A percentile compares a stretch with the other conserved stretches of the same genome.
These are phyloP conservation scores for Aspergillaceae sp. DNA, from an alignment of 2,329 filamentous ascomycete species.

Conservation along the genomic window DNA sequence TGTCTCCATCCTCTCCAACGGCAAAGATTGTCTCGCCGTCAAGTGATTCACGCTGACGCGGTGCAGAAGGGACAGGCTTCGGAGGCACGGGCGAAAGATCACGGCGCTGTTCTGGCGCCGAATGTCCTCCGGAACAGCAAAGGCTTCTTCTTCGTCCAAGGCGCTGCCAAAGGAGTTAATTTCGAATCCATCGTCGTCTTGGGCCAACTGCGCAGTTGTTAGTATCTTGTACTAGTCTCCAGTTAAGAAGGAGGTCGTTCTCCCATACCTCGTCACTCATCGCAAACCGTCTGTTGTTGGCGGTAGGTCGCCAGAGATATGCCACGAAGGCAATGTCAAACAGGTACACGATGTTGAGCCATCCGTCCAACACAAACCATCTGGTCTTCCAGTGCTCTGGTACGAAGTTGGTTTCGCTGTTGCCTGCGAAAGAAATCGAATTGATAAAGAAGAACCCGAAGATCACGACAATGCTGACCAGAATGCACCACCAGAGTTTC, in stretches of 20 bases:
- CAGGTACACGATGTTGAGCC: conserved; percentile 94
- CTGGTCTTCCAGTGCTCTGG: conserved; percentile 94
- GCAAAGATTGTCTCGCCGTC: conserved; percentile 96
- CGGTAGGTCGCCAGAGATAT: conserved; percentile 92
- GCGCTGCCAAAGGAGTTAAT: conserved; percentile 82
- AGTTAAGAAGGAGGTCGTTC: not conserved
- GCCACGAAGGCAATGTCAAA: conserved; percentile 87
- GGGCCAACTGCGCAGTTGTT: conserved; percentile 57
- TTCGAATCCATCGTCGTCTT: conserved; percentile 97
- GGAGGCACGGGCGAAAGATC: conserved; percentile 37
- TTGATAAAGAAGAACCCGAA: conserved; percentile 99
- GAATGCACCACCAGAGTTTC: conserved; percentile 96
- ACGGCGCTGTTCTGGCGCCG: conserved; percentile 21
- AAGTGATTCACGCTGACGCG: conserved; percentile 51
- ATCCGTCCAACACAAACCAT: conserved; percentile 96
- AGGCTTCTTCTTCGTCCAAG: conserved; percentile 54
- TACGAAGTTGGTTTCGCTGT: conserved; percentile 77
- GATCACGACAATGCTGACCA: conserved; percentile 85
- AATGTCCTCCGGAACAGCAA: conserved; percentile 29
- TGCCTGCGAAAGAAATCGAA: conserved; percentile 86
- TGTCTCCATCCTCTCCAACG: conserved; percentile 76
- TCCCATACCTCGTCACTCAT: conserved; percentile 83
- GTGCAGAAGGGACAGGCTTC: conserved; percentile 43
- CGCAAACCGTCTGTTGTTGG: conserved; percentile 92
- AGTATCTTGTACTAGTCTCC: conserved; percentile 13